Evolutionary conservation across 2,329 filamentous ascomycete genomes (phyloP).

Genomic region (Tolypocladium nubicola): DNA sequence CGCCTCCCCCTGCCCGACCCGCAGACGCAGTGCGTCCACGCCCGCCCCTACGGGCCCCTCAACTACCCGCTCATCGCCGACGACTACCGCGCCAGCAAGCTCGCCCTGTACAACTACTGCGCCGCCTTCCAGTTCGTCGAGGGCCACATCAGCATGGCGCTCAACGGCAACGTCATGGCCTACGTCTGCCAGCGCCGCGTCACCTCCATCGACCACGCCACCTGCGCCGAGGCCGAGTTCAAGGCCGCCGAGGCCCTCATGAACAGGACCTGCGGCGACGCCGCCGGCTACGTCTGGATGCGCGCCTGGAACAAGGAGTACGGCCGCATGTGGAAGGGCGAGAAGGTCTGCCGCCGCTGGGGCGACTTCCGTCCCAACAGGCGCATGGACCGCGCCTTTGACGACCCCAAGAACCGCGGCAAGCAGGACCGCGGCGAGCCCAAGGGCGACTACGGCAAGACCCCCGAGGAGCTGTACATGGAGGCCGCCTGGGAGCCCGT

Average conservation of each 20-base stretch:
- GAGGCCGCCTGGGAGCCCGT: background rate
- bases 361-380: background rate
- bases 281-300: background rate
- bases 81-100: constrained; percentile 5
- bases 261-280: constrained; percentile 4
- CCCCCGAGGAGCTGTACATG: background rate
- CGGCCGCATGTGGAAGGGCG: constrained; percentile 4
- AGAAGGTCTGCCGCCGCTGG: background rate
- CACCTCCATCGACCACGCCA: background rate
- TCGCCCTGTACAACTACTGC: constrained; percentile 5
- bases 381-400: background rate
- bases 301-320: constrained; percentile 2
- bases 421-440: background rate
- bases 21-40: constrained; percentile 1
- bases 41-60: background rate
- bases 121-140: background rate
- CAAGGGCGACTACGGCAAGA: background rate
- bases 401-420: background rate
- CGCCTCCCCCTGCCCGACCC: background rate
- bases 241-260: constrained; percentile 3
- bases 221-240: constrained; percentile 5
- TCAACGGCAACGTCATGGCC: constrained; percentile 4
- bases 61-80: background rate
- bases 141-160: constrained; percentile 3
- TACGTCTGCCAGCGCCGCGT: constrained; percentile 4